Evolutionary conservation across 1,139 yeast genomes (phyloP), one percentile per base, ranked within the genome.

Genomic region (Saccharomycopsis crataegensis): DNA sequence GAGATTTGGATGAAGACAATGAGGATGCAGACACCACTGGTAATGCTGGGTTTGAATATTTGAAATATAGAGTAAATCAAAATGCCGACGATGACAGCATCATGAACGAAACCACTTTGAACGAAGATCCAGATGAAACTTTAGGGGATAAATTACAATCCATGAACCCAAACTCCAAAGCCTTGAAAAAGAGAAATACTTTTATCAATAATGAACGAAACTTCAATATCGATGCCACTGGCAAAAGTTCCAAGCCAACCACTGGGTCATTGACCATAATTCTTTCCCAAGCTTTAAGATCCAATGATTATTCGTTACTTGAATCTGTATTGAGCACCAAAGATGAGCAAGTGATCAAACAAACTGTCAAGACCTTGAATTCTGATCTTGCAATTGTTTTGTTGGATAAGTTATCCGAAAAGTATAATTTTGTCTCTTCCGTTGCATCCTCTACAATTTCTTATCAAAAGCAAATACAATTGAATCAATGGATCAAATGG

Each of bases 401-500:
- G 46, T 73, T 94, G 59, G 96, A 91, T 64, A 77, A 91, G 62
- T 72, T 93, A 42, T 90, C 96, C 1, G 96, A 90, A 65, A 79
- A 88, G 66, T 56, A 56, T 36, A 56, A 54, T 42, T 56, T 56
- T 34, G 52, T 49, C n/a, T 48, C 55, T 8, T 51, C 58, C 1
- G 52, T 49, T 36, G 43, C 58, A 16, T 37, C 80, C 89, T 9
- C 82, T 6, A 70, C 75, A 56, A 65, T 75, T 52, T 56, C 59
- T 28, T 50, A 49, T 17, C 59, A 53, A 45, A 74, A 85, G 58
- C 90, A 90, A 59, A 87, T 85, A 43, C 84, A 83, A 58, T 74
- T 93, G 59, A 84, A 86, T 59, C 76, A 81, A 50, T 93, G 99
- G 99, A 83, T 91, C 60, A 88, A 91, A 67, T 91, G 97, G 94